These are phyloP conservation scores for Sinapis alba DNA, from an alignment of 441 rosid genomes.

Conservation along the genomic window DNA sequence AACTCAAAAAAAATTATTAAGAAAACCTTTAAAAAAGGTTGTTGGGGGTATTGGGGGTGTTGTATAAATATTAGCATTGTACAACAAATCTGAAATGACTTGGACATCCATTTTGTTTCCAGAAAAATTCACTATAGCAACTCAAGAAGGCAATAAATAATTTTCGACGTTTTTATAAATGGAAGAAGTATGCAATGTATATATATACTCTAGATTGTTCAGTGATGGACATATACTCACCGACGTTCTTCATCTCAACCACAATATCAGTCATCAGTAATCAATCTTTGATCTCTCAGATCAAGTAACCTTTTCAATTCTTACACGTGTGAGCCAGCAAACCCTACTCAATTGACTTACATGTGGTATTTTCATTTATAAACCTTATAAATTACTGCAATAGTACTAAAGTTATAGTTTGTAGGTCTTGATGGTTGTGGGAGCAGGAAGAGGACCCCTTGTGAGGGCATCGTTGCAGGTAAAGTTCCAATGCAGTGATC, in stretches of 20 bases:
- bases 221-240: neutral
- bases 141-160: too few species aligned
- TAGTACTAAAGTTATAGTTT: conserved; percentile 20
- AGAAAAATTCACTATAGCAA: too few species aligned
- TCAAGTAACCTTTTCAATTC: neutral
- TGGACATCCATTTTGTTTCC: too few species aligned
- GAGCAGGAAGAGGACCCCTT: conserved; percentile 99
- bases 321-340: neutral
- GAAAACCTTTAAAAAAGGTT: too few species aligned
- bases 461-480: conserved; percentile 99
- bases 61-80: too few species aligned
- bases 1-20: too few species aligned
- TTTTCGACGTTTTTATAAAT: too few species aligned
- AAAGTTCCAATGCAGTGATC: conserved; percentile 28
- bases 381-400: neutral
- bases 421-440: conserved; percentile 97
- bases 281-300: neutral
- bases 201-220: too few species aligned
- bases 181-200: too few species aligned
- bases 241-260: neutral
- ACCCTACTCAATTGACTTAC: neutral
- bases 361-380: conserved; percentile 6
- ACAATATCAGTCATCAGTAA: neutral
- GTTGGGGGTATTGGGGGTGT: too few species aligned
- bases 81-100: too few species aligned